Conservation (phyloP, 768 basidiomycete species). For the Dioszegia hungarica region DNA sequence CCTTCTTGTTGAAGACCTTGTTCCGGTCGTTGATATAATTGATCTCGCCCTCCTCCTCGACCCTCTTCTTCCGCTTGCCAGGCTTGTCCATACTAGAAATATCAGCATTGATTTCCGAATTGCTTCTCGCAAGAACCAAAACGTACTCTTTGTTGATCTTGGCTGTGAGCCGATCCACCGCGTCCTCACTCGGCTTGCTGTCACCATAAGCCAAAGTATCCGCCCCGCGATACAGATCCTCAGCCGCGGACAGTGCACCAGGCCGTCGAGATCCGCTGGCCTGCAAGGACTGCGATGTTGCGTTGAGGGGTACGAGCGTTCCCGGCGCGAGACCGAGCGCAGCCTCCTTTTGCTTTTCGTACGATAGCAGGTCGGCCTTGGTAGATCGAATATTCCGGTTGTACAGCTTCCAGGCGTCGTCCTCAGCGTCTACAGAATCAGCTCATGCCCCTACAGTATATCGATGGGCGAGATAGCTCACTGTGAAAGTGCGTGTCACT, state of each 20-base stretch:
- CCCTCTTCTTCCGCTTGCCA: conserved; percentile 83
- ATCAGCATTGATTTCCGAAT: not conserved
- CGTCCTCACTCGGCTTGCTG: conserved; percentile 90
- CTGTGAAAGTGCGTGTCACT: conserved; percentile 71
- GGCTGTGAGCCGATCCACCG: conserved; percentile 81
- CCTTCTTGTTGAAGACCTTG: conserved; percentile 93
- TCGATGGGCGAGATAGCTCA: conserved; percentile 50
- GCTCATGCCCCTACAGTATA: not conserved
- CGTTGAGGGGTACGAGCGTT: conserved; percentile 54
- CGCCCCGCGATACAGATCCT: conserved; percentile 85
- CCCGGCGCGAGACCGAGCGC: conserved; percentile 71
- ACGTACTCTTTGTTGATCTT: conserved; percentile 93
- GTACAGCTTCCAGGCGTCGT: conserved; percentile 81
- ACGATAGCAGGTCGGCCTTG: conserved; percentile 79
- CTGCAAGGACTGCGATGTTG: conserved; percentile 24
- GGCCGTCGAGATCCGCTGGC: conserved; percentile 31
- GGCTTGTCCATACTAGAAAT: conserved; percentile 62
- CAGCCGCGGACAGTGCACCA: conserved; percentile 54
- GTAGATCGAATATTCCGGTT: conserved; percentile 85
- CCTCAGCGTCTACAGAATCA: conserved; percentile 77
- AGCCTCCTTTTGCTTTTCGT: conserved; percentile 83
- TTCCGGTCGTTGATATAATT: conserved; percentile 99
- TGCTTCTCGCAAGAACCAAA: not conserved
- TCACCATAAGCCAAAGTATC: conserved; percentile 91
- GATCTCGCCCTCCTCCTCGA: conserved; percentile 92